Evolutionary conservation across 768 basidiomycete genomes (phyloP).

Genomic region (Tephrocybe sp.): DNA sequence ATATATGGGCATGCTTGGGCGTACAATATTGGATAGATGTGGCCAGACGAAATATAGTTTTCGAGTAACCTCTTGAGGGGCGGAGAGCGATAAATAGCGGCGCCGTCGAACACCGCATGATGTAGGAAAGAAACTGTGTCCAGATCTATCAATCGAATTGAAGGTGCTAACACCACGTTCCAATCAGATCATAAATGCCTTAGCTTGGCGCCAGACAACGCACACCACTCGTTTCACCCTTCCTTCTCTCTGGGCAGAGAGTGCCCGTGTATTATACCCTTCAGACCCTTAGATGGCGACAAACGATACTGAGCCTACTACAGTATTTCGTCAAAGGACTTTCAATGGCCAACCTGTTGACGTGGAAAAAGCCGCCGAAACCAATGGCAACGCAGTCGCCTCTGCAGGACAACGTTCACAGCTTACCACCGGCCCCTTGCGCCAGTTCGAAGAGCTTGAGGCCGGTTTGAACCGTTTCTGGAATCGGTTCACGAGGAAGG

Average conservation of each 20-base stretch:
- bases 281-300: neutral
- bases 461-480: constrained; percentile 32
- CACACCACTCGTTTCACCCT: no score
- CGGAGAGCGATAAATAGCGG: no score
- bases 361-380: constrained; percentile 10
- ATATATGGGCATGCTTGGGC: no score
- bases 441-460: constrained; percentile 10
- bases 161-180: no score
- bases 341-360: constrained; percentile 12
- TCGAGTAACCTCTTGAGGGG: no score
- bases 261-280: no score
- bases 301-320: neutral
- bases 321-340: constrained; percentile 12
- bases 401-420: neutral
- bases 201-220: neutral
- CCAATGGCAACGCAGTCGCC: neutral
- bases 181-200: neutral
- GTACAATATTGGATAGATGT: no score
- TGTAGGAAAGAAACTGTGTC: no score
- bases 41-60: no score
- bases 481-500: constrained; percentile 46
- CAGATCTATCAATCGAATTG: no score
- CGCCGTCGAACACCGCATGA: no score
- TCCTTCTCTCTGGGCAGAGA: neutral
- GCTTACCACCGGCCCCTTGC: neutral